Base-by-base conservation (phyloP, 169 alveolate species). In the Plasmodium malariae region DNA sequence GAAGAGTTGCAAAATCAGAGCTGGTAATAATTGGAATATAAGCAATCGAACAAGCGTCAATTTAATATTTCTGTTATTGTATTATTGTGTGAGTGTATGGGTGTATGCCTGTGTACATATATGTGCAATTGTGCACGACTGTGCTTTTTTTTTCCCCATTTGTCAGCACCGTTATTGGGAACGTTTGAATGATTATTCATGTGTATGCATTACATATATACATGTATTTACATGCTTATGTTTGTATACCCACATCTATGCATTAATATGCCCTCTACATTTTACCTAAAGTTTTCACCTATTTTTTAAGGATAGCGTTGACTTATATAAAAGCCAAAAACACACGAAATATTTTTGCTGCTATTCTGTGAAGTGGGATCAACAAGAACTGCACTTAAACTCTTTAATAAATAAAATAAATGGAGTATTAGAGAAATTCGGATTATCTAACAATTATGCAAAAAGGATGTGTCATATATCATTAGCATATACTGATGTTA, bases 271-370 rank as follows among this genome's bases (percentile, higher is more conserved):
- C n/a, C n/a, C n/a, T n/a, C n/a, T 60, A 49, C 6, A 12, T 51
- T 49, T 69, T 43, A 43, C 34, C 43, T 28, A 19, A 57, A 80
- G 90, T 32, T 80, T 80, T 45, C 43, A 80, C 21, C 63, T 80
- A 1, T 80, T 80, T 36, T 80, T 80, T 67, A 49, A 54, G 28
- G 51, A 67, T 21, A 14, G 24, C 0, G 83, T 80, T 24, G 90
- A 80, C 43, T 45, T 80, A 21, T 80, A 80, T 45, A 67, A 57
- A 67, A 80, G 83, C 54, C 90, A 80, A 65, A 80, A 80, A 40
- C 11, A 80, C 26, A 51, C 72, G 12, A 80, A 80, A 49, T 80
- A 65, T 37, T 80, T 80, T 36, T 80, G 90, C 51, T 73, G 83
- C 4, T 67, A 80, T 67, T 30, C 90, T 21, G 90, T 80, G 7